These are phyloP conservation scores for Venturia pyrina DNA, from an alignment of 2,329 filamentous ascomycete species.

Conservation along the genomic window DNA sequence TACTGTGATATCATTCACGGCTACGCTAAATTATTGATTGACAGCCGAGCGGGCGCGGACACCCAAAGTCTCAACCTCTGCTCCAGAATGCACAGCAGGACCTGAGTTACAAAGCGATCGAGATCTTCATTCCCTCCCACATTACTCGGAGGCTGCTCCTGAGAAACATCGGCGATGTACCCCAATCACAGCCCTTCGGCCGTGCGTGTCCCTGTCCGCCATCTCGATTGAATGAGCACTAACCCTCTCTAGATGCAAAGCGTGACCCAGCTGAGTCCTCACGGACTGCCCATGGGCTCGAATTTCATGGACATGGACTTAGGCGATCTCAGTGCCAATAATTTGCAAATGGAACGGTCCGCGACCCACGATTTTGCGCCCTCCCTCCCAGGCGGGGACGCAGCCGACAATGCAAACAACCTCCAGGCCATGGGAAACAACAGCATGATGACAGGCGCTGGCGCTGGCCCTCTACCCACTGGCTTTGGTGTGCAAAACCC, in stretches of 20 bases:
- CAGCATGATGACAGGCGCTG: conserved; percentile 31
- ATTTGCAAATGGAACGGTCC: not conserved
- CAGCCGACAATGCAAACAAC: conserved; percentile 20
- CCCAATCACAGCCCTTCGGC: not conserved
- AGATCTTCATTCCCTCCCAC: not conserved
- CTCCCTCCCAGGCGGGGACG: conserved; percentile 19
- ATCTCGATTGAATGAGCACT: not conserved
- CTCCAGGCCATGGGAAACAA: conserved; percentile 13
- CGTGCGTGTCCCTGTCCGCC: not conserved
- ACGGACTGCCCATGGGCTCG: not conserved
- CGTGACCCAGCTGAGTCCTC: not conserved
- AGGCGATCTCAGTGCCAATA: not conserved
- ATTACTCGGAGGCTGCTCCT: not conserved
- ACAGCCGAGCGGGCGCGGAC: not conserved
- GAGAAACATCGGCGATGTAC: not conserved
- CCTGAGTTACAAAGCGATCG: not conserved
- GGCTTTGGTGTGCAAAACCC: conserved; percentile 34
- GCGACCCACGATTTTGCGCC: not conserved
- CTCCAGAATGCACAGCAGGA: not conserved
- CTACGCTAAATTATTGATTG: not conserved
- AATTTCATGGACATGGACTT: conserved; percentile 3
- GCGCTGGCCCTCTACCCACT: conserved; percentile 46
- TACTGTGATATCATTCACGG: not conserved
- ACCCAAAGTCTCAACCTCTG: not conserved
- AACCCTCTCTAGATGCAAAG: conserved; percentile 1